A percentile compares a stretch with the other conserved stretches of the same genome.
These are phyloP conservation scores for Tylopilus sp. DNA, from an alignment of 768 basidiomycete genomes.

Conservation along the genomic window DNA sequence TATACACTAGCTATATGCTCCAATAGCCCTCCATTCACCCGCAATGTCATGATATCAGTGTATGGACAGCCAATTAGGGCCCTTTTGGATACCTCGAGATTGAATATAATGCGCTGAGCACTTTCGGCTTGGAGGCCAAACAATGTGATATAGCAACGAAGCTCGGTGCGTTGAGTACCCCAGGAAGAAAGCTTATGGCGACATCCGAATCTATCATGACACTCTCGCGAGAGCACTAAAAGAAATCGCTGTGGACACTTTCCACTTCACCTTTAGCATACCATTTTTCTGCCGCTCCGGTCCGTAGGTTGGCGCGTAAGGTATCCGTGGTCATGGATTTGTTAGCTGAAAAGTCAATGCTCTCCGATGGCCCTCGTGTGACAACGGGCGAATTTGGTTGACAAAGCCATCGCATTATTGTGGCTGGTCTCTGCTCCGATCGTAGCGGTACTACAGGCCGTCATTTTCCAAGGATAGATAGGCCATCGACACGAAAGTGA, in stretches of 20 bases:
- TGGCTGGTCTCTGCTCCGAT: background rate
- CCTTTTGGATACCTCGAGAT: background rate
- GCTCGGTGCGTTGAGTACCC: background rate
- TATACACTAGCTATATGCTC: conserved; percentile 20
- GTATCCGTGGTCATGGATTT: too few species aligned
- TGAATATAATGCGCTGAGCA: background rate
- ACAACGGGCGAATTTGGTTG: background rate
- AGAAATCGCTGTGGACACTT: too few species aligned
- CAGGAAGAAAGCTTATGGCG: too few species aligned
- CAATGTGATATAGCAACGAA: background rate
- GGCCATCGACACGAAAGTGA: background rate
- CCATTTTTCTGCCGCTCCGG: too few species aligned
- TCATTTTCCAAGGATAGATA: conserved; percentile 13
- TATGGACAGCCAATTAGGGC: conserved; percentile 17
- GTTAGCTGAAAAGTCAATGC: background rate
- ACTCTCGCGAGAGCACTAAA: too few species aligned
- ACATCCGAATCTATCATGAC: background rate
- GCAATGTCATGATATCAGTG: conserved; percentile 13
- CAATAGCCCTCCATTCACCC: conserved; percentile 5
- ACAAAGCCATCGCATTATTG: background rate
- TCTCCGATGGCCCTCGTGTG: conserved; percentile 3
- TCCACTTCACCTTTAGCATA: too few species aligned
- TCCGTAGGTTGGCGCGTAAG: too few species aligned
- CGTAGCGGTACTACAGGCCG: background rate
- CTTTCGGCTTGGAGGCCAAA: background rate